Percentiles rank a stretch among this genome's conserved stretches.
phyloP scores from a whole-genome alignment of 108 stramenopile species.

The Poteriospumella lacustris region DNA sequence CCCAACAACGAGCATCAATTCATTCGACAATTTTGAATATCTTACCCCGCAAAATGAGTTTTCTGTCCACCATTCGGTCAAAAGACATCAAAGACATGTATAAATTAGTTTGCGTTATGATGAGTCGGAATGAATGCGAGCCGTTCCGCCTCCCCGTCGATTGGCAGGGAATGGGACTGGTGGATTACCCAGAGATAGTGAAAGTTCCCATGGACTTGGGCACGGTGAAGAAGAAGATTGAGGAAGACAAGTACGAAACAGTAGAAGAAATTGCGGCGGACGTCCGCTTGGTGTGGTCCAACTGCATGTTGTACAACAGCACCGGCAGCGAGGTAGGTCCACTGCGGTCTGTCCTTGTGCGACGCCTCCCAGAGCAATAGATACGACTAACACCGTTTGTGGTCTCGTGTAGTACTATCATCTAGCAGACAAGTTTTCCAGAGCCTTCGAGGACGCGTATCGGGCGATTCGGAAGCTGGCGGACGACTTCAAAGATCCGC shows the following conservation, averaged over 20 bases:
- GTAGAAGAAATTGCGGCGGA: conserved; percentile 75
- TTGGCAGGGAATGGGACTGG: conserved; percentile 81
- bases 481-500: conserved; percentile 51
- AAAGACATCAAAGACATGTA: background rate
- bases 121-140: conserved; percentile 26
- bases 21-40: no score
- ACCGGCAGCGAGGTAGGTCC: conserved; percentile 83
- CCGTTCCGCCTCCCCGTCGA: conserved; percentile 92
- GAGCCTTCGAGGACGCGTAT: conserved; percentile 74
- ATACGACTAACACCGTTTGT: no score
- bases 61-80: no score
- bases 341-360: no score
- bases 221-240: conserved; percentile 73
- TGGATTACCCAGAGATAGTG: conserved; percentile 84
- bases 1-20: no score
- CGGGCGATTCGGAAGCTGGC: background rate
- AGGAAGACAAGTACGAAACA: conserved; percentile 63
- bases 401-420: conserved; percentile 65
- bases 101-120: conserved; percentile 22
- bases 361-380: no score
- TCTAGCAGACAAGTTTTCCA: conserved; percentile 61
- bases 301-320: conserved; percentile 89
- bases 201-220: conserved; percentile 93
- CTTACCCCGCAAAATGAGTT: no score
- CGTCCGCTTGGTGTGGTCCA: conserved; percentile 84